Evolutionary conservation across 2,329 filamentous ascomycete species (phyloP).

Genomic region (Aspergillus nomiae): DNA sequence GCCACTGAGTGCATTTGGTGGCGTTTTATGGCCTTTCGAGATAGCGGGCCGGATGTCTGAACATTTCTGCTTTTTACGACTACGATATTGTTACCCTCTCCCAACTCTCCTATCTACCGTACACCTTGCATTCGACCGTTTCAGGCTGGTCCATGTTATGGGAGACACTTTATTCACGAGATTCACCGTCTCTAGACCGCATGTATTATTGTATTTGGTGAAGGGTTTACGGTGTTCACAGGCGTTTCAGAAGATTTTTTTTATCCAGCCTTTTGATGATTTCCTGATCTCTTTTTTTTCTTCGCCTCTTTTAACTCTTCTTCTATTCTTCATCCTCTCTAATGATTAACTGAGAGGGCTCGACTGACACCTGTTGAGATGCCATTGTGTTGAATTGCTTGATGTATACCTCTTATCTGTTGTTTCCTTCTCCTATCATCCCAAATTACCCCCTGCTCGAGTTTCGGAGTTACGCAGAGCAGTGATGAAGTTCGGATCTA

Average conservation of each 20-base stretch:
- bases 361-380: conserved; percentile 18
- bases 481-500: conserved; percentile 26
- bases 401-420: conserved; percentile 19
- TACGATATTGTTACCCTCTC: conserved; percentile 11
- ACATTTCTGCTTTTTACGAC: conserved; percentile 14
- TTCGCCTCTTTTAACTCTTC: conserved; percentile 15
- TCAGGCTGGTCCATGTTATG: conserved; percentile 19
- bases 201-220: conserved; percentile 28
- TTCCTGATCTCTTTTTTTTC: conserved; percentile 18
- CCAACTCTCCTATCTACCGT: conserved; percentile 9
- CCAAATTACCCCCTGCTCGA: conserved; percentile 1
- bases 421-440: conserved; percentile 6
- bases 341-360: conserved; percentile 19
- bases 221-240: conserved; percentile 17
- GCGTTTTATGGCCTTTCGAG: conserved; percentile 35
- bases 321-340: conserved; percentile 22
- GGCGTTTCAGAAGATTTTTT: conserved; percentile 18
- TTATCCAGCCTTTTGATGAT: neutral
- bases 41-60: conserved; percentile 36
- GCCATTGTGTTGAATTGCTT: conserved; percentile 17
- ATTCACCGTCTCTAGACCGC: conserved; percentile 25
- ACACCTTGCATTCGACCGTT: conserved; percentile 15
- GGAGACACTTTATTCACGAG: conserved; percentile 17
- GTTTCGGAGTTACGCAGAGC: conserved; percentile 14
- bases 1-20: conserved; percentile 27